phyloP scores from a whole-genome alignment of 495 filamentous ascomycete species.

The Staphylotrichum tortipilum region DNA sequence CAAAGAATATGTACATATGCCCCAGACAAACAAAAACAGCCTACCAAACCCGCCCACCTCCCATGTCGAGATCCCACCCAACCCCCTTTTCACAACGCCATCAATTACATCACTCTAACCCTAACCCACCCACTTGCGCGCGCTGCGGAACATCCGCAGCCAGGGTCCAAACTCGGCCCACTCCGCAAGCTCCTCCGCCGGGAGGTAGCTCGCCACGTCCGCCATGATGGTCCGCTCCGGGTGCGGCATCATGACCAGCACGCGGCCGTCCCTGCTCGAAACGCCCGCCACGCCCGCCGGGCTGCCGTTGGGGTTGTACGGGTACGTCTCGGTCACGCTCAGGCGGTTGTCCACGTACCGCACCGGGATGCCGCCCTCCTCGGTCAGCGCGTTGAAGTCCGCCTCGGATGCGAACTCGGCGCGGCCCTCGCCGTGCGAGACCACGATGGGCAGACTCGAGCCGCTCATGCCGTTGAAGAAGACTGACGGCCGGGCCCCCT shows the following conservation, averaged over 20 bases:
- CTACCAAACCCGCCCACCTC: neutral
- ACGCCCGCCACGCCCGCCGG: conserved; percentile 81
- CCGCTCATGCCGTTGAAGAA: conserved; percentile 91
- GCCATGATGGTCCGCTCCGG: conserved; percentile 85
- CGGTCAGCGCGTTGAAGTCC: conserved; percentile 48
- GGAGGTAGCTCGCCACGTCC: conserved; percentile 70
- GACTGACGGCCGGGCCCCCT: conserved; percentile 54
- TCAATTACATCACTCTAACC: neutral
- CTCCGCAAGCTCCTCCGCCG: conserved; percentile 51
- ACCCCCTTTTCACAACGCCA: neutral
- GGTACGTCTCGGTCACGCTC: conserved; percentile 71
- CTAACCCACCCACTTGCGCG: conserved; percentile 75
- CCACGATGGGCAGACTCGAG: conserved; percentile 73
- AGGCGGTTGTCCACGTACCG: conserved; percentile 77
- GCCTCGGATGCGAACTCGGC: conserved; percentile 57
- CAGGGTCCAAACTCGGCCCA: conserved; percentile 89
- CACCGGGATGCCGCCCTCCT: conserved; percentile 57
- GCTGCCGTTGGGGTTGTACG: conserved; percentile 89
- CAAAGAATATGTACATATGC: neutral
- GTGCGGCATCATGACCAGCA: conserved; percentile 93
- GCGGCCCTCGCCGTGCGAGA: conserved; percentile 87
- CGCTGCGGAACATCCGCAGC: conserved; percentile 71
- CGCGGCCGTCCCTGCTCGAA: conserved; percentile 69
- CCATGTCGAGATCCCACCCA: neutral
- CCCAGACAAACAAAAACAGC: neutral